phyloP scores from a whole-genome alignment of 2,329 filamentous ascomycete species.

The Pseudonectria foliicola region DNA sequence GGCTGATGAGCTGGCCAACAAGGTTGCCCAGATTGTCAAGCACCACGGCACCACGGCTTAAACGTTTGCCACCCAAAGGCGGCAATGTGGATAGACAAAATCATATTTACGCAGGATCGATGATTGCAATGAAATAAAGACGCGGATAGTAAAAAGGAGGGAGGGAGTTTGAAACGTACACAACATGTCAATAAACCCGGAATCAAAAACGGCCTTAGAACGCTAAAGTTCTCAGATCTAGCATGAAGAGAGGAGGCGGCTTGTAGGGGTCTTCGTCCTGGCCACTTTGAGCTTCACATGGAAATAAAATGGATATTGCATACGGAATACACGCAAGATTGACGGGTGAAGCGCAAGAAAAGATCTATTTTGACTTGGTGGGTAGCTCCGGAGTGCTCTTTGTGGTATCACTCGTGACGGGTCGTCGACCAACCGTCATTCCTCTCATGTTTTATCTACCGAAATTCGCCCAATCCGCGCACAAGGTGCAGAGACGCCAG shows the following conservation, averaged over 20 bases:
- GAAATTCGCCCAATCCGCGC: constrained; percentile 9
- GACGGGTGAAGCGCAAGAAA: constrained; percentile 14
- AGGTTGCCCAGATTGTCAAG: constrained; percentile 70
- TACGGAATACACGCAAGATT: too few species aligned
- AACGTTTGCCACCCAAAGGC: too few species aligned
- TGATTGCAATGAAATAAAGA: background rate
- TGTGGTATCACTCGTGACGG: constrained; percentile 23
- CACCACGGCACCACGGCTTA: constrained; percentile 34
- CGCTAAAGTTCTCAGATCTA: too few species aligned
- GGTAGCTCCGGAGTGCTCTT: constrained; percentile 21
- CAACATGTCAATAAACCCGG: too few species aligned
- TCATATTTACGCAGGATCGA: too few species aligned
- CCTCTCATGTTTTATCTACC: constrained; percentile 18
- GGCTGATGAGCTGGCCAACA: constrained; percentile 81
- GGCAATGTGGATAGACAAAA: too few species aligned
- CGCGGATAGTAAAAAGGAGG: background rate
- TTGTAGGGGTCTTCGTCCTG: too few species aligned
- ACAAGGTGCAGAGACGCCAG: constrained; percentile 10
- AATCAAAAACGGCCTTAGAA: too few species aligned
- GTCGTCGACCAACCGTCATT: constrained; percentile 19
- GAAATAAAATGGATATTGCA: too few species aligned
- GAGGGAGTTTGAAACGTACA: background rate
- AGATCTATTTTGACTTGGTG: constrained; percentile 20
- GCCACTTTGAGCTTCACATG: too few species aligned
- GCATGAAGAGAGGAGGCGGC: too few species aligned